These are phyloP conservation scores for Scortechinia acanthostroma DNA, from an alignment of 2,329 filamentous ascomycete species.

Conservation along the genomic window DNA sequence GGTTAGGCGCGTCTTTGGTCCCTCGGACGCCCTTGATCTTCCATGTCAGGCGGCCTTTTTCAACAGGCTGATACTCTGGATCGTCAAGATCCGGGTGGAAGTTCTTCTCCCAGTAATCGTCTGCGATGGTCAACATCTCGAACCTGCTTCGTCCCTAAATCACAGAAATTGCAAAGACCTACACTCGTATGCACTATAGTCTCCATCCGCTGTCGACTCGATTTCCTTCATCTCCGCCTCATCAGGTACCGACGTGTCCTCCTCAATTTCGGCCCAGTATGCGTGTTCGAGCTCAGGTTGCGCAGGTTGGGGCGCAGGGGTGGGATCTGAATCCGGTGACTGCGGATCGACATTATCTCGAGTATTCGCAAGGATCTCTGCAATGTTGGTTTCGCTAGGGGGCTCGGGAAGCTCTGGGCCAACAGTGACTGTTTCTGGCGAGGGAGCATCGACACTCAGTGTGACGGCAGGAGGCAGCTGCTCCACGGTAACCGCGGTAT, in stretches of 20 bases:
- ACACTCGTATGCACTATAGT: constrained; percentile 45
- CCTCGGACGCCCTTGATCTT: constrained; percentile 48
- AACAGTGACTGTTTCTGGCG: too few species aligned
- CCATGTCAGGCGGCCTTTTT: constrained; percentile 50
- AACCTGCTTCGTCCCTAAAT: constrained; percentile 3
- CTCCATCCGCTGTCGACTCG: constrained; percentile 30
- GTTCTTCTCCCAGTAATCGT: constrained; percentile 48
- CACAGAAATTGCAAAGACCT: constrained; percentile 11
- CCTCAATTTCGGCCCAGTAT: constrained; percentile 43
- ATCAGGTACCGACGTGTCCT: constrained; percentile 45
- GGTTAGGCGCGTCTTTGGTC: constrained; percentile 50
- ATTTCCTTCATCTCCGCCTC: constrained; percentile 52
- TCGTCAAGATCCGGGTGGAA: constrained; percentile 48
- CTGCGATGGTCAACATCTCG: constrained; percentile 11
- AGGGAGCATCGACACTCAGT: too few species aligned
- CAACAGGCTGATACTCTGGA: constrained; percentile 42
- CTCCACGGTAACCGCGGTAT: too few species aligned
- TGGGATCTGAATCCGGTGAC: neutral
- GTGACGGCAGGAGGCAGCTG: too few species aligned
- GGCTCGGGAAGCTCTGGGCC: too few species aligned
- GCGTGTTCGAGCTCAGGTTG: constrained; percentile 17
- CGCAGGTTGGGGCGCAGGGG: neutral
- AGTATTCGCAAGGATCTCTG: too few species aligned
- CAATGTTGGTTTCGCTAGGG: neutral
- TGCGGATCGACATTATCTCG: neutral